A percentile compares a stretch with the other conserved stretches of the same genome.
These are phyloP conservation scores for Leccinum fuscescens DNA, from an alignment of 1,284 basidiomycete species.

Conservation along the genomic window DNA sequence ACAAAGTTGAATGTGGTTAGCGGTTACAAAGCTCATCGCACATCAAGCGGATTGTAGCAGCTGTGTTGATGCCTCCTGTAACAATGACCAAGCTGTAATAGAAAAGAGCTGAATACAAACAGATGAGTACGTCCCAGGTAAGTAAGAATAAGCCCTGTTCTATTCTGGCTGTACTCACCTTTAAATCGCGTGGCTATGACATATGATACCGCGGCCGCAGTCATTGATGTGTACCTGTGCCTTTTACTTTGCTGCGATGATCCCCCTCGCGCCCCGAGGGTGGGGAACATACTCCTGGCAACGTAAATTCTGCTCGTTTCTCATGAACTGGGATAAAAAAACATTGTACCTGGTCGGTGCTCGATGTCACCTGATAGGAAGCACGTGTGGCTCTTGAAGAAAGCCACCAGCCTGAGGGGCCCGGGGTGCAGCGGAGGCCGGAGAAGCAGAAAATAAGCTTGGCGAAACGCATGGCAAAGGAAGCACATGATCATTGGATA, in stretches of 20 bases:
- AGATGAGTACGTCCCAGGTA: conserved; percentile 43
- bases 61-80: conserved; percentile 41
- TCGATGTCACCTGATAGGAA: background rate
- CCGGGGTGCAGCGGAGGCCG: background rate
- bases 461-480: background rate
- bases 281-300: too few relatives aligned
- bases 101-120: conserved; percentile 19
- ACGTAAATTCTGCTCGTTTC: background rate
- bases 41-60: conserved; percentile 45
- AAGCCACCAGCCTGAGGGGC: background rate
- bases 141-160: conserved; percentile 24
- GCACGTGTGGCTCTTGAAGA: background rate
- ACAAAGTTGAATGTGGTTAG: conserved; percentile 46
- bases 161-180: conserved; percentile 14
- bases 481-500: background rate
- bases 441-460: background rate
- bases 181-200: background rate
- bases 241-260: background rate
- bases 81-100: conserved; percentile 38
- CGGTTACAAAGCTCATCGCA: conserved; percentile 48
- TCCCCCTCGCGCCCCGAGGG: background rate
- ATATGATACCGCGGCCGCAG: conserved; percentile 55
- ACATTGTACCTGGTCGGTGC: background rate
- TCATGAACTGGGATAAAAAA: background rate
- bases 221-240: conserved; percentile 27